These are phyloP conservation scores for Rhodotorula sp. DNA, from an alignment of 1,284 basidiomycete species.

Conservation along the genomic window DNA sequence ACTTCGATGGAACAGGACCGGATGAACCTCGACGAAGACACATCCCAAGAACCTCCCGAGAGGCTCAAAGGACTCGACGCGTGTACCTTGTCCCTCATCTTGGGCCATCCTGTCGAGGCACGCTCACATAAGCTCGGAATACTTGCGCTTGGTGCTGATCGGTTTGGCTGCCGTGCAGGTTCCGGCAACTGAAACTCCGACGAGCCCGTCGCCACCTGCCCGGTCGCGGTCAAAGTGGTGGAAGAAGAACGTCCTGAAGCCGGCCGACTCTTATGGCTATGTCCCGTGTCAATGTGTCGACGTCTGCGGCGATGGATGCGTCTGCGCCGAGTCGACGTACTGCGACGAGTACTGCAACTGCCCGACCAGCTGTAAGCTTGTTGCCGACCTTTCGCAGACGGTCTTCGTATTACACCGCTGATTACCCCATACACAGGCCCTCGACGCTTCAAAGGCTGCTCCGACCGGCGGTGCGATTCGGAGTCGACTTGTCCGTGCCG, in stretches of 20 bases:
- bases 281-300: constrained; percentile 5
- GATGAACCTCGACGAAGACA: background rate
- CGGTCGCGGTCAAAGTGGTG: too few relatives aligned
- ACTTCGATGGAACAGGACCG: background rate
- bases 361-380: constrained; percentile 4
- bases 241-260: background rate
- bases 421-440: background rate
- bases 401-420: background rate
- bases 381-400: background rate
- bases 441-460: constrained; percentile 7
- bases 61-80: background rate
- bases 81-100: background rate
- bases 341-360: constrained; percentile 23
- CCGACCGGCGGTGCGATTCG: background rate
- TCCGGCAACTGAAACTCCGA: background rate
- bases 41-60: background rate
- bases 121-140: too few relatives aligned
- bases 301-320: background rate
- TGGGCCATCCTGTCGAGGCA: background rate
- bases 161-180: background rate
- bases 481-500: background rate
- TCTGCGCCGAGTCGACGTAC: background rate
- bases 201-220: background rate
- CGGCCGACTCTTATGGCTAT: background rate
- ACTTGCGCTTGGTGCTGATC: background rate